Evolutionary conservation across 2,329 filamentous ascomycete genomes (phyloP).

Genomic region (Xylariaceae sp.): DNA sequence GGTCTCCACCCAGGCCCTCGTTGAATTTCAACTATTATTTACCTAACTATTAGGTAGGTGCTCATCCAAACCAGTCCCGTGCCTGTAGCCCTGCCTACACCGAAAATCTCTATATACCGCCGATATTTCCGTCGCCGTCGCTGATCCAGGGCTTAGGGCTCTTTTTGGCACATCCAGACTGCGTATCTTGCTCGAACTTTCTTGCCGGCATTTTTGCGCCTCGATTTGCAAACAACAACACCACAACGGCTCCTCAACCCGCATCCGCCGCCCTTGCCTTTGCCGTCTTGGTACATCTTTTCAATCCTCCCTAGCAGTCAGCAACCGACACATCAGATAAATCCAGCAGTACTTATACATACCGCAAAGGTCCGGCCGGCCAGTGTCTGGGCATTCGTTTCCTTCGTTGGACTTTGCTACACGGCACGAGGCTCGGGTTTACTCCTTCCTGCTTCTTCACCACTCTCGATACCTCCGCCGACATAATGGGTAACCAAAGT

Average conservation of each 20-base stretch:
- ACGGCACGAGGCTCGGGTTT: conserved; percentile 15
- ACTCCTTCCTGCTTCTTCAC: background rate
- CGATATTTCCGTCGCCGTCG: conserved; percentile 27
- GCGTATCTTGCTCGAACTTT: conserved; percentile 13
- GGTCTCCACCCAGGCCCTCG: conserved; percentile 20
- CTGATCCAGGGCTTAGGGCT: conserved; percentile 11
- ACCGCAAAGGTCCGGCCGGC: conserved; percentile 19
- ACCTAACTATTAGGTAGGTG: background rate
- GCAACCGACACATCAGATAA: conserved; percentile 24
- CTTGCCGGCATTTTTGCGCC: conserved; percentile 26
- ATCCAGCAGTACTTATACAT: conserved; percentile 10
- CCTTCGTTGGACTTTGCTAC: conserved; percentile 20
- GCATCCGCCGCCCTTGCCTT: conserved; percentile 43
- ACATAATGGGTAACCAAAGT: conserved; percentile 68
- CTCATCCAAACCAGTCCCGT: conserved; percentile 17
- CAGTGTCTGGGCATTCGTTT: conserved; percentile 25
- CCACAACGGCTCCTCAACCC: conserved; percentile 41
- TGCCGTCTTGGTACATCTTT: conserved; percentile 46
- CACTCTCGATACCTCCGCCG: background rate
- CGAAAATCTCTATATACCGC: conserved; percentile 12
- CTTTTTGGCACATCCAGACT: background rate
- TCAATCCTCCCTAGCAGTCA: conserved; percentile 50
- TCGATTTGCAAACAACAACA: conserved; percentile 44
- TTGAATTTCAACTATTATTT: conserved; percentile 21
- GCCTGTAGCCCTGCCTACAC: conserved; percentile 6